phyloP scores from a whole-genome alignment of 176 grass and related monocot species.

The Oryza officinalis region DNA sequence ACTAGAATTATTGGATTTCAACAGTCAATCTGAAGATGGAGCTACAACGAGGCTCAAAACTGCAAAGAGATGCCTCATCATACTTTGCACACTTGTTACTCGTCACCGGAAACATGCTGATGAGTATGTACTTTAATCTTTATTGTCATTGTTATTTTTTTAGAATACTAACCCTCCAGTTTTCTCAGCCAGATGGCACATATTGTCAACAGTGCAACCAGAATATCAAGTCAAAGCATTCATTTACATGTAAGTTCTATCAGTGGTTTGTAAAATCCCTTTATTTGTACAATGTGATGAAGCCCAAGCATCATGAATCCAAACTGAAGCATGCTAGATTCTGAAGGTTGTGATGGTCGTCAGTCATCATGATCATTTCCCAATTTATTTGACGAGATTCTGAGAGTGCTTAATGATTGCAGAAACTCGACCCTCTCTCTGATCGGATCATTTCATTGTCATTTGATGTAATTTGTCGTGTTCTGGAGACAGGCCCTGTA shows the following conservation, averaged over 20 bases:
- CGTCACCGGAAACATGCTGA: slow-evolving; percentile 86
- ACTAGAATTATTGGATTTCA: slow-evolving; percentile 73
- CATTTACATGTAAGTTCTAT: slow-evolving; percentile 71
- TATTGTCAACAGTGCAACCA: slow-evolving; percentile 65
- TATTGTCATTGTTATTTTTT: slow-evolving; percentile 39
- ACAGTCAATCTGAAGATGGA: slow-evolving; percentile 44
- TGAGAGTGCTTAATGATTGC: slow-evolving; percentile 38
- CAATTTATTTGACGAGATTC: slow-evolving; percentile 35
- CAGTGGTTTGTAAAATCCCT: slow-evolving; percentile 26
- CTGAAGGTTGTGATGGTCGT: slow-evolving; percentile 13
- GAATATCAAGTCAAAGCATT: slow-evolving; percentile 76
- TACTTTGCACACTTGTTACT: slow-evolving; percentile 79
- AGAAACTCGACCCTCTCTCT: slow-evolving; percentile 65
- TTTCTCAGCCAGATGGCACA: slow-evolving; percentile 75
- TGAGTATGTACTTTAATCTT: slow-evolving; percentile 51
- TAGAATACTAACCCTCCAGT: slow-evolving; percentile 33
- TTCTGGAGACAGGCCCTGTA: slow-evolving; percentile 87
- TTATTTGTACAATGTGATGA: slow-evolving; percentile 30
- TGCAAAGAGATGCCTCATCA: slow-evolving; percentile 87
- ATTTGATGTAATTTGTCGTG: slow-evolving; percentile 87
- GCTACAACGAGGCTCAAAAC: slow-evolving; percentile 53
- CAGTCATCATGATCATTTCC: slow-evolving; percentile 1
- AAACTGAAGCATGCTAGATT: not conserved
- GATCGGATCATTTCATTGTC: slow-evolving; percentile 79
- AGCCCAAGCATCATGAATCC: not conserved